Evolutionary conservation across 2,329 filamentous ascomycete species (phyloP).

Genomic region (Sclerotinia subarctica): DNA sequence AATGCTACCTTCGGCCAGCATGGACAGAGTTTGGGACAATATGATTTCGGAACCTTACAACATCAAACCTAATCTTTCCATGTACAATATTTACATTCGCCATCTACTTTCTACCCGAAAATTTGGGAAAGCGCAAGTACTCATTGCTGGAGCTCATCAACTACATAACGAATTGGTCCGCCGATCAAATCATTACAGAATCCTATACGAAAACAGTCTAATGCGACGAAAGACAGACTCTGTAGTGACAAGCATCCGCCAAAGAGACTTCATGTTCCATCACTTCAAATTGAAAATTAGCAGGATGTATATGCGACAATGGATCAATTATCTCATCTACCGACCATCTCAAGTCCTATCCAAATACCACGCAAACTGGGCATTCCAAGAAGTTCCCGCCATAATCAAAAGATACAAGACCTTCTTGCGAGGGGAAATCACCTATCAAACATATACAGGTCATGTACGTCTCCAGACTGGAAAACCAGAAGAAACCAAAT

Average conservation of each 20-base stretch:
- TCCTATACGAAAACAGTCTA: slow-evolving; percentile 6
- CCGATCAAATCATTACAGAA: neutral
- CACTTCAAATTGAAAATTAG: neutral
- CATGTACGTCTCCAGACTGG: neutral
- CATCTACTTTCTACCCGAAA: slow-evolving; percentile 24
- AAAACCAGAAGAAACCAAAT: neutral
- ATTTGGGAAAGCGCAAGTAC: slow-evolving; percentile 24
- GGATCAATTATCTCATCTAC: slow-evolving; percentile 12
- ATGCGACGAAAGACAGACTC: neutral
- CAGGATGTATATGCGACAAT: slow-evolving; percentile 17
- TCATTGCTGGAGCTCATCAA: slow-evolving; percentile 27
- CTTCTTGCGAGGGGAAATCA: neutral
- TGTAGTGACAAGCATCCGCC: slow-evolving; percentile 21
- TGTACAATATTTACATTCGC: slow-evolving; percentile 33
- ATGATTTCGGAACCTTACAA: slow-evolving; percentile 37
- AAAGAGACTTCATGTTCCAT: slow-evolving; percentile 8
- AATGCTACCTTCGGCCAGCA: slow-evolving; percentile 28
- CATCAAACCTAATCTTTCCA: slow-evolving; percentile 31
- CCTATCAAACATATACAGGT: slow-evolving; percentile 13
- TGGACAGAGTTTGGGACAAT: slow-evolving; percentile 32
- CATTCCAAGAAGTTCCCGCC: neutral
- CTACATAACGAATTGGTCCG: slow-evolving; percentile 15
- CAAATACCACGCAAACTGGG: slow-evolving; percentile 2
- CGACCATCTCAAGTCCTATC: neutral
- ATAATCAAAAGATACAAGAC: slow-evolving; percentile 2